phyloP scores from a whole-genome alignment of 306 rosid genomes.

The Urtica urens region DNA sequence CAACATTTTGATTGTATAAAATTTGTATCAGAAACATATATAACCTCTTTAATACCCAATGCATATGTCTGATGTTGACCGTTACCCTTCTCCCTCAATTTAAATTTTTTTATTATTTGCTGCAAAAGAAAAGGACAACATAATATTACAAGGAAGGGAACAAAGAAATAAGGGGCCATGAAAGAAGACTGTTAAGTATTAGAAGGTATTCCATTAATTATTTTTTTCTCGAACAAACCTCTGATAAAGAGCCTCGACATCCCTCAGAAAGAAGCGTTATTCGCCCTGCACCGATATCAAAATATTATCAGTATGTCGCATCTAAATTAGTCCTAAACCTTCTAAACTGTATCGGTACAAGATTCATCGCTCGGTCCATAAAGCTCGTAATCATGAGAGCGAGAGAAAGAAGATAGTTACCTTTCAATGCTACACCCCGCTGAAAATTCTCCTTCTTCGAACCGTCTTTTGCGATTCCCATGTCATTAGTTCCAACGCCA shows the following conservation, averaged over 20 bases:
- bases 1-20: neutral
- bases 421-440: constrained; percentile 73
- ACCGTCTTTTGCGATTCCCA: constrained; percentile 91
- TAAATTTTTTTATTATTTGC: constrained; percentile 59
- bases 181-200: constrained; percentile 5
- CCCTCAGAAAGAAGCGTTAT: constrained; percentile 85
- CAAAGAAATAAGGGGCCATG: neutral
- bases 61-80: constrained; percentile 94
- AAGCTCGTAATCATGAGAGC: constrained; percentile 2
- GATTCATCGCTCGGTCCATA: neutral
- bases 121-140: constrained; percentile 17
- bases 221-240: constrained; percentile 37
- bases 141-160: neutral
- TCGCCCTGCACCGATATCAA: constrained; percentile 40
- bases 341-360: neutral
- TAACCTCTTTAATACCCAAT: constrained; percentile 88
- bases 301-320: constrained; percentile 4
- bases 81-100: constrained; percentile 64
- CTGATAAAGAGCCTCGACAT: constrained; percentile 90
- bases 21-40: neutral
- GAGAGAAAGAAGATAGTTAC: constrained; percentile 29
- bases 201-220: constrained; percentile 6
- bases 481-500: constrained; percentile 85
- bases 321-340: neutral
- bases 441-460: constrained; percentile 83